Evolutionary conservation across 176 grass and related monocot genomes (phyloP), one percentile per base, ranked within the genome.

Genomic region (Olyra latifolia): DNA sequence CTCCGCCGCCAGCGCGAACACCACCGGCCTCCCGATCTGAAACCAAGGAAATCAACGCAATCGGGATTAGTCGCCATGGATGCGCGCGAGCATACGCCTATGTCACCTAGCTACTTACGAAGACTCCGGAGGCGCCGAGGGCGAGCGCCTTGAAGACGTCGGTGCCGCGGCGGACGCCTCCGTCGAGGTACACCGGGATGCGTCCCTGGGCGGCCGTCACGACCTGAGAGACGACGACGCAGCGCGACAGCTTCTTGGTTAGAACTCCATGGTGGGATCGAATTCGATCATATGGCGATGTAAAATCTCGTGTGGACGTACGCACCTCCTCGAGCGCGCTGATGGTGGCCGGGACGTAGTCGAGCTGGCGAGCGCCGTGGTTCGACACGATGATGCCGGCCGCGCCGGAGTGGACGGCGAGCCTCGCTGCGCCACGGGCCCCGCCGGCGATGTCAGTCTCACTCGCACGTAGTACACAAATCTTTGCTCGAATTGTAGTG

Each of bases 111-210:
- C n/a, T 35, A 87, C 94, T 87, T 85, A 97, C 91, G 87, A 97
- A 97, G 68, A 97, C 59, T 2, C 94, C 91, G 54, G 94, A 76
- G 38, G 94, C 94, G 22, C 94, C 94, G 43, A 97, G 85, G 24
- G 94, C 94, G 62, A 97, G 88, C 49, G 94, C 94, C 91, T 97
- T 97, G 77, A 97, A 97, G 5, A 97, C 94, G 59, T 97, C 94
- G 6, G 94, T 97, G 25, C 94, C 94, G 49, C 91, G 91, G 24
- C 94, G 94, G 30, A 97, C 88, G 20, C 94, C 94, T 25, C 91
- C 94, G 65, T 97, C 94, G 1, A 97, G 83, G 68, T 85, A 91
- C 25, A 97, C 94, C 10, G 94, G 94, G 83, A 93, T 46, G 66
- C 91, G 88, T 2, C 94, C 94, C 28, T 78, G 76, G 62, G 94